These are phyloP conservation scores for Ananas comosus DNA, from an alignment of 176 grass and related monocot species.

Conservation along the genomic window DNA sequence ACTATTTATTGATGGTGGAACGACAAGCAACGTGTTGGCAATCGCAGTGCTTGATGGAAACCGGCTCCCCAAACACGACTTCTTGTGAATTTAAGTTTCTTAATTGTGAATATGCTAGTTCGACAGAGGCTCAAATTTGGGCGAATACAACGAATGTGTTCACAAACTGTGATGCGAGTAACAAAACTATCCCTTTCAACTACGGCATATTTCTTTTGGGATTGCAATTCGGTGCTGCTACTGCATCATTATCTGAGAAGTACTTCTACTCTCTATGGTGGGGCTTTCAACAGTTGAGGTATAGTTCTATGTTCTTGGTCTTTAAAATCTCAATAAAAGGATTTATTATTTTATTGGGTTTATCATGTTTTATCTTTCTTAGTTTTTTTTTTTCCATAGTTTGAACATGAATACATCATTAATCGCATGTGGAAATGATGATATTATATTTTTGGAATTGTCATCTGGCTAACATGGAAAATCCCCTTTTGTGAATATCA, in stretches of 20 bases:
- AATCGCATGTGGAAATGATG: too few relatives aligned
- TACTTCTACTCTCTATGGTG: constrained; percentile 45
- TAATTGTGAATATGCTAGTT: constrained; percentile 15
- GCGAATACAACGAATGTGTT: constrained; percentile 30
- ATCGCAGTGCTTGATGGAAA: constrained; percentile 28
- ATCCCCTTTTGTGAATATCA: too few relatives aligned
- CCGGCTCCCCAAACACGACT: neutral
- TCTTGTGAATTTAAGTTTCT: constrained; percentile 32
- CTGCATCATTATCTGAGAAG: constrained; percentile 24
- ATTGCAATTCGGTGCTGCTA: constrained; percentile 22
- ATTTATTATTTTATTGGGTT: too few relatives aligned
- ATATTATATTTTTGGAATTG: too few relatives aligned
- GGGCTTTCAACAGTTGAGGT: constrained; percentile 44
- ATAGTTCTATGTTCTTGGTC: constrained; percentile 4
- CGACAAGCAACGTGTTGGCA: constrained; percentile 43
- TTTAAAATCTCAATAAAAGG: neutral
- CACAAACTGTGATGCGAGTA: constrained; percentile 14
- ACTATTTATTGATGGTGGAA: constrained; percentile 32
- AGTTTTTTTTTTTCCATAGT: neutral
- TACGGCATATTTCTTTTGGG: constrained; percentile 34
- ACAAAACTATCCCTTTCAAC: constrained; percentile 10
- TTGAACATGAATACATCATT: too few relatives aligned
- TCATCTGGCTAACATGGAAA: too few relatives aligned
- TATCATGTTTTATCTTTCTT: neutral
- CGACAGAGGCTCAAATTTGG: constrained; percentile 26